phyloP scores from a whole-genome alignment of 805 yeast species.

The Soucietia sequanensis region DNA sequence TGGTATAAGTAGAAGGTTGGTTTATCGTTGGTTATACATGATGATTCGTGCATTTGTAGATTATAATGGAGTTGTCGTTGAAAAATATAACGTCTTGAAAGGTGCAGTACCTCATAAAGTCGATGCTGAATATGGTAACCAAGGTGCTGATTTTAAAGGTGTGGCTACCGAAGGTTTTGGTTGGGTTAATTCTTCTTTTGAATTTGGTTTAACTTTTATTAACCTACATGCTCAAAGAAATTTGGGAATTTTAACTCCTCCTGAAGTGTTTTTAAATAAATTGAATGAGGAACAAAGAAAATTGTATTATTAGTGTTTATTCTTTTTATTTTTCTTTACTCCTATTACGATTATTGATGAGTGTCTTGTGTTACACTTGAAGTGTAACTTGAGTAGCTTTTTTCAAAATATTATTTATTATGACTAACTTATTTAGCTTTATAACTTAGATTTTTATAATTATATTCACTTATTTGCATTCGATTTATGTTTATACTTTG shows the following conservation, averaged over 20 bases:
- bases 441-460: no score
- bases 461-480: no score
- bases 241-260: slow-evolving; percentile 76
- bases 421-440: no score
- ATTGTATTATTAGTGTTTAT: slow-evolving; percentile 11
- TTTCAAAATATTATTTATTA: no score
- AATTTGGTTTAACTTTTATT: slow-evolving; percentile 67
- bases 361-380: no score
- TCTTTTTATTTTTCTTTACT: no score
- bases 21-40: slow-evolving; percentile 85
- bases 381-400: no score
- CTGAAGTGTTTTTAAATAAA: slow-evolving; percentile 55
- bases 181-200: slow-evolving; percentile 91
- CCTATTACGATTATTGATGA: no score
- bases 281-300: slow-evolving; percentile 42
- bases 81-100: slow-evolving; percentile 86
- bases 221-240: slow-evolving; percentile 70
- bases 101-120: slow-evolving; percentile 86
- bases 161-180: slow-evolving; percentile 97
- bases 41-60: slow-evolving; percentile 90
- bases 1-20: slow-evolving; percentile 65
- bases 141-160: slow-evolving; percentile 88
- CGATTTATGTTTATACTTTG: no score
- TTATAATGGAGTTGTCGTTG: slow-evolving; percentile 92
- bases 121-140: slow-evolving; percentile 96